A percentile compares a stretch with the other conserved stretches of the same genome.
Conservation (phyloP, 208 protist species). For the Leishmania gerbilli region DNA sequence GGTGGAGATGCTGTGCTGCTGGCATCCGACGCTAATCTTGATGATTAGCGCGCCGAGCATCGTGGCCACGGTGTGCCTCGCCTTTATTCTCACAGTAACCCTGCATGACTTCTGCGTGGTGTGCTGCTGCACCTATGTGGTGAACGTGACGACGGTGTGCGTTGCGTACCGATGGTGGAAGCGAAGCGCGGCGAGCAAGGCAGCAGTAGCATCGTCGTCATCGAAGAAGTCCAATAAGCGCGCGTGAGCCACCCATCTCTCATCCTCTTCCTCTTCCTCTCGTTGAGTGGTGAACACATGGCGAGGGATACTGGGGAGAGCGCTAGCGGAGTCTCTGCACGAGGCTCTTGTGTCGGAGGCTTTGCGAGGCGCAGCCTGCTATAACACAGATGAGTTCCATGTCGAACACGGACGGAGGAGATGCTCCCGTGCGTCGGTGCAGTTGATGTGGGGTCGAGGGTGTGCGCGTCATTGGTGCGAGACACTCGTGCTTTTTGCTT, state of each 20-base stretch:
- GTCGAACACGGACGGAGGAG: background rate
- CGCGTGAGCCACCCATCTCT: background rate
- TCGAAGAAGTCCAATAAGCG: constrained; percentile 11
- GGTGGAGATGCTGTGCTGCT: constrained; percentile 41
- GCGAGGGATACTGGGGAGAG: background rate
- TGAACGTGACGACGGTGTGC: constrained; percentile 53
- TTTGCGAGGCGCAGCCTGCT: background rate
- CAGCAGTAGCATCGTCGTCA: background rate
- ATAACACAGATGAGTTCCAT: background rate
- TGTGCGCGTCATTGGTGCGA: background rate
- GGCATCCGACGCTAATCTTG: constrained; percentile 43
- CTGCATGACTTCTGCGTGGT: constrained; percentile 72
- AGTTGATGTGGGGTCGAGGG: background rate
- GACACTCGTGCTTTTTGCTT: background rate
- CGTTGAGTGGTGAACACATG: background rate
- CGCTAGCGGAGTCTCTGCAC: background rate
- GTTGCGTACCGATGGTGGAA: constrained; percentile 47
- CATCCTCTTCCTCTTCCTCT: background rate
- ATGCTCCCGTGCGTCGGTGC: background rate
- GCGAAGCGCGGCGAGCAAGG: background rate
- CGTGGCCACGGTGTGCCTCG: constrained; percentile 41
- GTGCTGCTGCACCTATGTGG: constrained; percentile 77
- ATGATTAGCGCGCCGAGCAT: constrained; percentile 41
- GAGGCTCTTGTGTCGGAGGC: background rate
- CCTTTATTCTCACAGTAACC: constrained; percentile 54